Conservation (phyloP, 2,329 filamentous ascomycete species). For the Xylariaceae sp. region DNA sequence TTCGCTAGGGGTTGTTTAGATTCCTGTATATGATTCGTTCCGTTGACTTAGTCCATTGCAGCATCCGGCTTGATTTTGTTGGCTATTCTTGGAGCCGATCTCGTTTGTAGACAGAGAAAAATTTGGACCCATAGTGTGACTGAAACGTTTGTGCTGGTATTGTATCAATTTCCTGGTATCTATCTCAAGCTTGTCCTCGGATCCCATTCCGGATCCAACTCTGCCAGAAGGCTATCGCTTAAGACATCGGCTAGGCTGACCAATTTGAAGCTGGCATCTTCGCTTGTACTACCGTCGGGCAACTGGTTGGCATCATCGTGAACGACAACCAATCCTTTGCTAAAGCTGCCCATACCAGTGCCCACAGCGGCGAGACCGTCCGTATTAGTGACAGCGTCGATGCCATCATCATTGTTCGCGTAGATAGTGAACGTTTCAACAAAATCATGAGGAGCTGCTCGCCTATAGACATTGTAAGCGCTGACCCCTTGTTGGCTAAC, state of each 20-base stretch:
- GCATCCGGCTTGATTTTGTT: too few relatives aligned
- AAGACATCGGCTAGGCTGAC: slow-evolving; percentile 38
- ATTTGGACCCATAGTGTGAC: too few relatives aligned
- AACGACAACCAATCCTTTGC: slow-evolving; percentile 42
- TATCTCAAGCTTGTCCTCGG: slow-evolving; percentile 23
- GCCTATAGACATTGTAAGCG: slow-evolving; percentile 46
- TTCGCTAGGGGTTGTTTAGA: neutral
- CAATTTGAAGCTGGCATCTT: slow-evolving; percentile 47
- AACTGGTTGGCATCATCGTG: slow-evolving; percentile 52
- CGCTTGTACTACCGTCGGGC: slow-evolving; percentile 38
- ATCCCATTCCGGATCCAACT: slow-evolving; percentile 36
- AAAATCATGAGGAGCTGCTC: slow-evolving; percentile 43
- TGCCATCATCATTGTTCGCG: slow-evolving; percentile 33
- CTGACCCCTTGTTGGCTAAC: slow-evolving; percentile 51
- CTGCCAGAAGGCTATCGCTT: slow-evolving; percentile 29
- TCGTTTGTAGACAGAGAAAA: too few relatives aligned
- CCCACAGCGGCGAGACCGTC: slow-evolving; percentile 47
- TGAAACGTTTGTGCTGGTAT: neutral
- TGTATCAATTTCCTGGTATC: neutral
- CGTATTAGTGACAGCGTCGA: slow-evolving; percentile 50
- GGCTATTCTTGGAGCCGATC: too few relatives aligned
- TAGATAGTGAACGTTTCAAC: slow-evolving; percentile 45
- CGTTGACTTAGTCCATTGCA: too few relatives aligned
- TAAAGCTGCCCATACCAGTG: slow-evolving; percentile 37
- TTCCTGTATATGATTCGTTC: slow-evolving; percentile 5